Evolutionary conservation across 208 protist genomes (phyloP).

Genomic region (Tritrichomonas foetus): DNA sequence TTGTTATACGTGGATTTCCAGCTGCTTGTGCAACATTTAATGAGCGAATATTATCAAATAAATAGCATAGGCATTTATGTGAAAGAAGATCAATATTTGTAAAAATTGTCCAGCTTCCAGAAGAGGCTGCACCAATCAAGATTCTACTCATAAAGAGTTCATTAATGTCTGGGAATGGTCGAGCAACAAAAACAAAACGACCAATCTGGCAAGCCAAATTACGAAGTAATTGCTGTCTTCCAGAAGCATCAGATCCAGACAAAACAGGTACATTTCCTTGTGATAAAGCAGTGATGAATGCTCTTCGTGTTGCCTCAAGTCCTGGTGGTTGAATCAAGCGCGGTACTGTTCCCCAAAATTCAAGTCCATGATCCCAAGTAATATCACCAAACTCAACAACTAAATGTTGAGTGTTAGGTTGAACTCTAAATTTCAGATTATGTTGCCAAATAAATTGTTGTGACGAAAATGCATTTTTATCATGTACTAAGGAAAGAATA

Average conservation of each 20-base stretch:
- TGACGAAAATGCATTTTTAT: neutral
- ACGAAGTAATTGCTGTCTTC: neutral
- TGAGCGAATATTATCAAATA: neutral
- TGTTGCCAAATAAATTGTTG: neutral
- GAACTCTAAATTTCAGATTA: neutral
- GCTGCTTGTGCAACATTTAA: neutral
- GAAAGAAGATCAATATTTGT: neutral
- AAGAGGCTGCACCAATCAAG: neutral
- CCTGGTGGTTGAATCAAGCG: neutral
- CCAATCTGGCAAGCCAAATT: neutral
- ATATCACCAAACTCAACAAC: neutral
- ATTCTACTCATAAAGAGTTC: neutral
- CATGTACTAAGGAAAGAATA: neutral
- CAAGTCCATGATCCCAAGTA: neutral
- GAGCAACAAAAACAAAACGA: neutral
- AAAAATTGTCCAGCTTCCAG: neutral
- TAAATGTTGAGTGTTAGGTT: neutral
- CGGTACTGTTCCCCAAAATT: neutral
- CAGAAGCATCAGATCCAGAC: neutral
- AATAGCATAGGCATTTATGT: neutral
- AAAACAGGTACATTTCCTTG: neutral
- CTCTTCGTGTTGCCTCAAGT: neutral
- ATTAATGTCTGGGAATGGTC: neutral
- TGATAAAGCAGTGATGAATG: neutral
- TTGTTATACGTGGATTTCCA: conserved; percentile 12